Conservation (phyloP, 2,329 filamentous ascomycete species). For the Podosphaera aphanis region DNA sequence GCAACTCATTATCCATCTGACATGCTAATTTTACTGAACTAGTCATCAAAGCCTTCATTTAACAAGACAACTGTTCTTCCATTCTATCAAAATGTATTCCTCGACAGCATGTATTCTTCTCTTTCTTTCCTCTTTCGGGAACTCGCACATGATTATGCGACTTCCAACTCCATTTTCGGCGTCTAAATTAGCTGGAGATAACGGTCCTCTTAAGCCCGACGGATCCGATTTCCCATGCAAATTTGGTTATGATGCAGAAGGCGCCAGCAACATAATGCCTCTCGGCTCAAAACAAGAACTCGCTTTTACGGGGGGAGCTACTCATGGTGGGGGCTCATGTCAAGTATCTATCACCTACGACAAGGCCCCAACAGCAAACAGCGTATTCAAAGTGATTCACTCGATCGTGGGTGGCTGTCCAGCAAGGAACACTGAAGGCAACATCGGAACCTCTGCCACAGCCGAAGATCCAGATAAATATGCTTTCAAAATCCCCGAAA, state of each 20-base stretch:
- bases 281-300: conserved; percentile 40
- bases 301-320: conserved; percentile 44
- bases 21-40: background rate
- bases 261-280: conserved; percentile 32
- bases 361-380: conserved; percentile 35
- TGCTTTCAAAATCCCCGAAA: conserved; percentile 45
- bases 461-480: conserved; percentile 30
- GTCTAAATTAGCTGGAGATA: conserved; percentile 22
- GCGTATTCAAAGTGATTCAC: conserved; percentile 71
- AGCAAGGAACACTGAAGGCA: conserved; percentile 29
- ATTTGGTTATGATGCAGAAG: conserved; percentile 25
- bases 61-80: background rate
- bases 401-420: conserved; percentile 75
- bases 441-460: conserved; percentile 26
- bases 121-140: conserved; percentile 33
- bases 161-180: conserved; percentile 39
- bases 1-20: background rate
- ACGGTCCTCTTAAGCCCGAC: conserved; percentile 34
- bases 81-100: conserved; percentile 20
- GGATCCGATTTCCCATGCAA: conserved; percentile 74
- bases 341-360: conserved; percentile 75
- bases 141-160: conserved; percentile 56
- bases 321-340: conserved; percentile 81
- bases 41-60: background rate
- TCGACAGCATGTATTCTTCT: conserved; percentile 28